Base-by-base conservation (phyloP, 768 basidiomycete genomes). In the Suillus decipiens region DNA sequence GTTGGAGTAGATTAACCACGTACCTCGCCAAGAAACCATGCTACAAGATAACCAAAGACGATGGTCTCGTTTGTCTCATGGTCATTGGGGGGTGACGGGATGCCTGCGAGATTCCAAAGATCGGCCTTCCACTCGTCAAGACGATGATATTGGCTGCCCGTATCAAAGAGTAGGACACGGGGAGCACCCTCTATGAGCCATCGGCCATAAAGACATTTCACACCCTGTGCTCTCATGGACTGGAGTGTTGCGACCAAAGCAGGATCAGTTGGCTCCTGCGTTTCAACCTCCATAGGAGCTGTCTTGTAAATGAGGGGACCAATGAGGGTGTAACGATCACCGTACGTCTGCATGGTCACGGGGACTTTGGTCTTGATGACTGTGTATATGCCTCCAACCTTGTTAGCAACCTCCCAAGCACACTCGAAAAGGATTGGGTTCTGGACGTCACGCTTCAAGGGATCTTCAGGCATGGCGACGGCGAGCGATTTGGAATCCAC, bases 351-450 rank as follows among this genome's bases (percentile, higher is more conserved):
- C 73, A 96, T 92, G 69, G 97, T 99, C 79, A 99, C 94, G 61
- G 97, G 97, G 62, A 97, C 95, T 75, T 99, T 99, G 58, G 97
- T 99, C 81, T 98, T 98, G 75, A 99, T 97, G 80, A 99, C 96
- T 67, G 96, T 98, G 84, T 98, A 98, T 78, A 98, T 98, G 65
- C 96, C 96, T 69, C 96, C 96, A 76, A 98, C 96, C 78, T 97
- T 98, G 86, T 98, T 97, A 39, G 91, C 95, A 70, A 97, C 96
- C 80, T 97, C 96, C 96, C 96, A 98, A 39, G 95, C 95, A 75
- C 90, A 93, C 74, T 97, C 95, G 72, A 97, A 97, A 72, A 97
- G 89, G 39, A 93, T 71, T 54, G 92, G 86, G 68, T 89, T 85
- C 72, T 86, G 86, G 57, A 92, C 86, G 76, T 93, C 90, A 78